phyloP scores from a whole-genome alignment of 2,329 filamentous ascomycete species.

The Coccinonectria pachysandricola region DNA sequence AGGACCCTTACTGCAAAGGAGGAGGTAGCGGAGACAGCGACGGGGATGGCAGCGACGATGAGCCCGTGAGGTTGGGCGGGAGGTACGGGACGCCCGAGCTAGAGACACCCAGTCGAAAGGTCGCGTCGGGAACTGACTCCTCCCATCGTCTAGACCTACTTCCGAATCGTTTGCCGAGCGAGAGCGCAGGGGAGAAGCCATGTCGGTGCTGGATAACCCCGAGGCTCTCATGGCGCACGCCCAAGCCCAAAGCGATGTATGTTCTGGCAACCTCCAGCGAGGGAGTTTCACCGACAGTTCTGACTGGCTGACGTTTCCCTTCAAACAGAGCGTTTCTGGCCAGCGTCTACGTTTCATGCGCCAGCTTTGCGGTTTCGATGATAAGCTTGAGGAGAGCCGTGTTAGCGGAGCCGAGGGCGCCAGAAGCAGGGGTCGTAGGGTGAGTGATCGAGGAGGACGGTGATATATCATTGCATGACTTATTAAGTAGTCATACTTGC shows the following conservation, averaged over 20 bases:
- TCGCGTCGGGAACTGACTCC: not conserved
- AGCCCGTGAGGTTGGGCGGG: slow-evolving; percentile 9
- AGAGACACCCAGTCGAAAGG: not conserved
- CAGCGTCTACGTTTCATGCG: slow-evolving; percentile 47
- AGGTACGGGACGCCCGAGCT: slow-evolving; percentile 2
- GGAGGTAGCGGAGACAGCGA: slow-evolving; percentile 17
- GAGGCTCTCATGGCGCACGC: slow-evolving; percentile 52
- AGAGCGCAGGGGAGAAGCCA: slow-evolving; percentile 39
- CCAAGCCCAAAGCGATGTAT: slow-evolving; percentile 43
- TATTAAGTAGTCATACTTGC: not conserved
- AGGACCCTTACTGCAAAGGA: slow-evolving; percentile 36
- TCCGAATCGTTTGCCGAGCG: slow-evolving; percentile 31
- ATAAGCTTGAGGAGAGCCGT: slow-evolving; percentile 8
- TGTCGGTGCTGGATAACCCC: slow-evolving; percentile 44
- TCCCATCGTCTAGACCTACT: slow-evolving; percentile 1
- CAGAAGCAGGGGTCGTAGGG: slow-evolving; percentile 8
- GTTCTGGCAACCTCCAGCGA: too few relatives aligned
- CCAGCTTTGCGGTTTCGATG: slow-evolving; percentile 43
- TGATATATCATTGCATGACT: slow-evolving; percentile 1
- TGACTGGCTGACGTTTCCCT: too few relatives aligned
- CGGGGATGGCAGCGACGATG: slow-evolving; percentile 16
- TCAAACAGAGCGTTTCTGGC: slow-evolving; percentile 43
- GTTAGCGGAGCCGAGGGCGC: too few relatives aligned
- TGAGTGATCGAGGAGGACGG: slow-evolving; percentile 9
- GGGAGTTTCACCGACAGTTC: too few relatives aligned